Conservation (phyloP, 2,329 filamentous ascomycete genomes). For the Venturia asperata region DNA sequence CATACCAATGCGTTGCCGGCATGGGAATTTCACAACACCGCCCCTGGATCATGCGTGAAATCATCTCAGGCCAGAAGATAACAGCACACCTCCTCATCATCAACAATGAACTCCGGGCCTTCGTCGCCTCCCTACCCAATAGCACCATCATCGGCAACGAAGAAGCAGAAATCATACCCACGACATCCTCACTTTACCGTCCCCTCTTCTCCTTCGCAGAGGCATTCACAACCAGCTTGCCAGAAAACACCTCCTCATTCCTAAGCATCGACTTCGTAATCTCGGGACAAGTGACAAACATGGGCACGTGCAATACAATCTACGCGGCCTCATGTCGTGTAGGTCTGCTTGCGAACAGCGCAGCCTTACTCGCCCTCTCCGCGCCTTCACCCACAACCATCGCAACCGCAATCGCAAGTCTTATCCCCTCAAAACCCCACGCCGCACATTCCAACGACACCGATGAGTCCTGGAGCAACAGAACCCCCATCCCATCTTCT, state of each 20-base stretch:
- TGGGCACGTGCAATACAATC: conserved; percentile 9
- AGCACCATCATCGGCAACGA: not conserved
- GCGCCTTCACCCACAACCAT: not conserved
- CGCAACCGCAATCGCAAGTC: not conserved
- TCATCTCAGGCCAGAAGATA: conserved; percentile 9
- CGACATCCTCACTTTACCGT: conserved; percentile 2
- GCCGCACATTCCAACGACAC: not conserved
- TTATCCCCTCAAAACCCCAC: not conserved
- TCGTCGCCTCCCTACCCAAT: not conserved
- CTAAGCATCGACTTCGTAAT: not conserved
- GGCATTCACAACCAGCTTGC: not conserved
- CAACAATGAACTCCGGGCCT: not conserved
- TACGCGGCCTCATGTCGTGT: not conserved
- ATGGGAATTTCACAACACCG: conserved; percentile 1
- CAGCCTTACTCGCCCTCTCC: not conserved
- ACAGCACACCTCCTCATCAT: conserved; percentile 9
- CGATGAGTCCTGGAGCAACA: not conserved
- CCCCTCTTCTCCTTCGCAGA: conserved; percentile 3
- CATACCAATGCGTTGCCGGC: conserved; percentile 9
- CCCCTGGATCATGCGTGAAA: conserved; percentile 17
- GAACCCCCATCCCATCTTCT: not conserved
- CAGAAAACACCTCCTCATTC: conserved; percentile 7
- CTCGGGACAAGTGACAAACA: not conserved
- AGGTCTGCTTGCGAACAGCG: not conserved
- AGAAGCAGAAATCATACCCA: not conserved